A percentile compares a stretch with the other conserved stretches of the same genome.
Evolutionary conservation across 306 rosid genomes (phyloP).

Genomic region (Pachyrhizus erosus): DNA sequence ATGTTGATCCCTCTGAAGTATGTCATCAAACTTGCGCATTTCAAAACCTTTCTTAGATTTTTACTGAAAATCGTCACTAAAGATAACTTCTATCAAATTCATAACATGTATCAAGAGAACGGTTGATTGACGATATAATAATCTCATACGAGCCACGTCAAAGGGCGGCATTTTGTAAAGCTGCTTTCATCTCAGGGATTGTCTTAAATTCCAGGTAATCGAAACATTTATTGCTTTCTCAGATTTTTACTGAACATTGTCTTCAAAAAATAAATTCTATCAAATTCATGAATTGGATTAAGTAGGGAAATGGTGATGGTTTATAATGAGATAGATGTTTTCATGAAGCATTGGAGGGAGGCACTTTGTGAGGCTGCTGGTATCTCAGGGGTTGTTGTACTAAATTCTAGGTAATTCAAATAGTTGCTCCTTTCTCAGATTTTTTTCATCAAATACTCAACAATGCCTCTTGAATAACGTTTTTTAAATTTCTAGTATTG

Average conservation of each 20-base stretch:
- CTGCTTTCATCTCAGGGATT: background rate
- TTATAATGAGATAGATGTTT: rapidly evolving
- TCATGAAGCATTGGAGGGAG: background rate
- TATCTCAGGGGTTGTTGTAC: no score
- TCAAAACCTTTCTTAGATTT: background rate
- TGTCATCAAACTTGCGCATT: background rate
- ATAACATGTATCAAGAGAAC: background rate
- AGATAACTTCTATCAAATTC: background rate
- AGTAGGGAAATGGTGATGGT: rapidly evolving
- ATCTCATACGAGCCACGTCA: no score
- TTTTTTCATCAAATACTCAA: no score
- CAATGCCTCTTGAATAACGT: no score
- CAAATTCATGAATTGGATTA: background rate
- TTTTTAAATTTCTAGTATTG: no score
- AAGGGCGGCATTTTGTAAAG: background rate
- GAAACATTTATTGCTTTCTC: background rate
- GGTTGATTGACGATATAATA: no score
- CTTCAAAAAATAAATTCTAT: background rate
- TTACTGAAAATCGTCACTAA: background rate
- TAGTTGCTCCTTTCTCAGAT: no score
- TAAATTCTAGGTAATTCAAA: no score
- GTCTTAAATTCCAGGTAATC: background rate
- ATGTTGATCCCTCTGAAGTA: background rate
- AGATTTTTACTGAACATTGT: background rate
- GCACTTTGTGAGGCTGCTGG: no score